These are phyloP conservation scores for Xylaria acuta DNA, from an alignment of 495 filamentous ascomycete species.

Conservation along the genomic window DNA sequence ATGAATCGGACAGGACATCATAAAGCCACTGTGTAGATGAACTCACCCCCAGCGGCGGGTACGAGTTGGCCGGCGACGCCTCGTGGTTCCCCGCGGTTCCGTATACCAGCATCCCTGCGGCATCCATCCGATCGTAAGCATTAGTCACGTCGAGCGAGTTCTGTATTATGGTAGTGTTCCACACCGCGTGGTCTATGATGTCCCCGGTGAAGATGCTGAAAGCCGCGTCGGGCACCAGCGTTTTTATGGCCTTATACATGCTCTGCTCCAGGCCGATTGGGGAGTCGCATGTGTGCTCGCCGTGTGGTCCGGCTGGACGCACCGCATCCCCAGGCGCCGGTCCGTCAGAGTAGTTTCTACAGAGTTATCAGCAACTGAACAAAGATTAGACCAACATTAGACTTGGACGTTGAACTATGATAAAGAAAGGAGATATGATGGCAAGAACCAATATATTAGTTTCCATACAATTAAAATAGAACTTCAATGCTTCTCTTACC, in stretches of 20 bases:
- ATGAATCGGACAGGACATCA: slow-evolving; percentile 52
- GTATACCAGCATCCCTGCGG: slow-evolving; percentile 51
- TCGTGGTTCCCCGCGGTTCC: slow-evolving; percentile 64
- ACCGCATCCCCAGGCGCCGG: slow-evolving; percentile 52
- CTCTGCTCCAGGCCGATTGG: slow-evolving; percentile 58
- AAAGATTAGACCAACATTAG: slow-evolving; percentile 4
- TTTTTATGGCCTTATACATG: slow-evolving; percentile 57
- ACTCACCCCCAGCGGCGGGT: slow-evolving; percentile 45
- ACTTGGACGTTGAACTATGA: not conserved
- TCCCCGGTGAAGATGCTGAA: slow-evolving; percentile 58
- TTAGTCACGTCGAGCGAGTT: slow-evolving; percentile 51
- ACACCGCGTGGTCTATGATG: slow-evolving; percentile 56
- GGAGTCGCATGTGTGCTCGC: slow-evolving; percentile 59
- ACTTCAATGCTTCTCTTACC: slow-evolving; percentile 32
- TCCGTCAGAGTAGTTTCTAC: slow-evolving; percentile 46
- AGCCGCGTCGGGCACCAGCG: slow-evolving; percentile 45
- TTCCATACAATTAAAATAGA: not conserved
- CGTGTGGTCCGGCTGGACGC: slow-evolving; percentile 53
- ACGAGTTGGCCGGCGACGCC: slow-evolving; percentile 57
- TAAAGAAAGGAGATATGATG: not conserved
- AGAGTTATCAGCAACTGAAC: not conserved
- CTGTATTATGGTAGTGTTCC: slow-evolving; percentile 46
- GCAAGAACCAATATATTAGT: not conserved
- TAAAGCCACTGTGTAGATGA: slow-evolving; percentile 59
- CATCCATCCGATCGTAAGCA: slow-evolving; percentile 50